Evolutionary conservation across 306 rosid genomes (phyloP), one percentile per base, ranked within the genome.

Genomic region (Sechiopsis laciniata): DNA sequence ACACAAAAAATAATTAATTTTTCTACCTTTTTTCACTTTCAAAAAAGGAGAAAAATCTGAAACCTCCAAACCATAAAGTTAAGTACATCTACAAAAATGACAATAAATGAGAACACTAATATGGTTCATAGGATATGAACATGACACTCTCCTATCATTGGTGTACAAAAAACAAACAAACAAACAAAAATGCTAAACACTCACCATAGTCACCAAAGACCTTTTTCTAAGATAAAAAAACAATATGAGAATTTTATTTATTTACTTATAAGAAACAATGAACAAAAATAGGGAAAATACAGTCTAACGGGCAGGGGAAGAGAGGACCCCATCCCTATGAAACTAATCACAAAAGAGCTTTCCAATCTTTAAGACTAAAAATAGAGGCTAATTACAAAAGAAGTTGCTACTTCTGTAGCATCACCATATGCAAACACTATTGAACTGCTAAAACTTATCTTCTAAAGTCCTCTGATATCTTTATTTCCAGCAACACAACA

Each of bases 51-150:
- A 13, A 6, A 24, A 37, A 37, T 26, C 66, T 60, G 11, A 60
- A 60, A 14, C 45, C 42, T 60, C 19, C 66, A 24, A 24, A 60
- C 19, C 66, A 60, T 58, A 58, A 21, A 58, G 37, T 58, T 58
- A 29, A 13, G 45, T 60, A 26, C 0, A 60, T 60, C 1, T 16
- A 8, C 5, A 26, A 32, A 60, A 60, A 13, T 60, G 17, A 26
- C 11, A 60, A 60, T 40, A 60, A 60, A 60, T 32, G 45, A 60
- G 10, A 14, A 29, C 46, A 61, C 19, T 35, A 29, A 14, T 29
- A 61, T 61, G 67, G 67, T 15, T 60, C 67, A 29, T 29, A 32
- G 46, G 10, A 8, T 61, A 61, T 29, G 45, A 61, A 61, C 5
- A 61, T 11, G 20, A 13, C 67, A 29, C 46, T 13, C 46, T 61